Evolutionary conservation across 2,329 filamentous ascomycete species (phyloP).

Genomic region (Periglandula ipomoeae): DNA sequence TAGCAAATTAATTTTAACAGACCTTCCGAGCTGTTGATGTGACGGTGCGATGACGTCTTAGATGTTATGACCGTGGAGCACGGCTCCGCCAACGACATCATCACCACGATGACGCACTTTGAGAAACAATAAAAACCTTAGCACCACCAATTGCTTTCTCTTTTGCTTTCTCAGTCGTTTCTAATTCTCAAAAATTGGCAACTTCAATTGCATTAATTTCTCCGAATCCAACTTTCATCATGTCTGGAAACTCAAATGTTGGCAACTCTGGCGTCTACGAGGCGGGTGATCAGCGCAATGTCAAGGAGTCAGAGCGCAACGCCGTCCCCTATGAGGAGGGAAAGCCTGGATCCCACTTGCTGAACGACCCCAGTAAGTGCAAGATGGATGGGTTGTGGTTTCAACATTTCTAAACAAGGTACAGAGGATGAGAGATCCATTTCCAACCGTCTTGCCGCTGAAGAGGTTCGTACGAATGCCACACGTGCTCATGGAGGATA

Average conservation of each 20-base stretch:
- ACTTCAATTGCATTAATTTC: neutral
- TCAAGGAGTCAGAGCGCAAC: constrained; percentile 40
- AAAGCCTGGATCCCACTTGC: constrained; percentile 56
- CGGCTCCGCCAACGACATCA: constrained; percentile 6
- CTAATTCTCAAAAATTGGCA: neutral
- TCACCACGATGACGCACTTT: neutral
- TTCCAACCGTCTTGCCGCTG: constrained; percentile 59
- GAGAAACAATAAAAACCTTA: neutral
- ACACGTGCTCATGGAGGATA: neutral
- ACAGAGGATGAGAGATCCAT: constrained; percentile 63
- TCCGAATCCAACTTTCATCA: constrained; percentile 11
- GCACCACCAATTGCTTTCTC: neutral
- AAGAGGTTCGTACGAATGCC: constrained; percentile 41
- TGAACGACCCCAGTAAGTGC: constrained; percentile 60
- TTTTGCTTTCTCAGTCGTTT: neutral
- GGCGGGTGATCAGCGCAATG: constrained; percentile 65
- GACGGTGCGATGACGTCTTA: constrained; percentile 17
- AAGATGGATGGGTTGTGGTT: too few relatives aligned
- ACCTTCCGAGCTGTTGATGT: neutral
- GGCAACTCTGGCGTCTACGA: constrained; percentile 61
- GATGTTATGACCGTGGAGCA: constrained; percentile 21
- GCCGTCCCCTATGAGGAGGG: constrained; percentile 61
- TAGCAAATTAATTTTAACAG: neutral
- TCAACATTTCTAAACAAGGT: neutral
- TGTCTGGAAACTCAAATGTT: constrained; percentile 50